phyloP scores from a whole-genome alignment of 805 yeast species.

The Candida parachauliodes region DNA sequence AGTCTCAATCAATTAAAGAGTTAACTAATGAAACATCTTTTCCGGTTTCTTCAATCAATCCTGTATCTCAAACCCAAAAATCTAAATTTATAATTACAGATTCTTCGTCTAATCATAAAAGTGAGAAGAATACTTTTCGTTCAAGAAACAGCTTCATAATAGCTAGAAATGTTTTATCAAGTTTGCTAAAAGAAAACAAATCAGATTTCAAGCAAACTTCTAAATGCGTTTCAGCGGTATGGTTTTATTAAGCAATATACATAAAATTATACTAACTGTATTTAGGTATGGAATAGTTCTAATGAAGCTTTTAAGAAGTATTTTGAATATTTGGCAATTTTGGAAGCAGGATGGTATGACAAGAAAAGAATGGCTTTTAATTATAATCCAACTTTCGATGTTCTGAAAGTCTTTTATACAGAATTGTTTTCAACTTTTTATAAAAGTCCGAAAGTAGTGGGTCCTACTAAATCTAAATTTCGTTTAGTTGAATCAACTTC shows the following conservation, averaged over 20 bases:
- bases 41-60: constrained; percentile 1
- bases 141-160: constrained; percentile 5
- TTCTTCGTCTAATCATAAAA: background rate
- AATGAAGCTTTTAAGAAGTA: background rate
- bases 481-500: background rate
- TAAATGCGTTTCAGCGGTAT: constrained; percentile 3
- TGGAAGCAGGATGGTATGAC: constrained; percentile 1
- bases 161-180: constrained; percentile 1
- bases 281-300: background rate
- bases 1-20: background rate
- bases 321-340: constrained; percentile 3
- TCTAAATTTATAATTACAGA: background rate
- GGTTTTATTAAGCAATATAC: background rate
- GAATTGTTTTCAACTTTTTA: background rate
- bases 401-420: background rate
- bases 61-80: background rate
- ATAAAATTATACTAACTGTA: background rate
- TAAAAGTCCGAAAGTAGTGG: background rate
- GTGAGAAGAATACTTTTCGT: background rate
- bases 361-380: background rate
- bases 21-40: background rate
- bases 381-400: background rate
- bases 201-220: constrained; percentile 1
- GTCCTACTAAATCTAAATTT: background rate
- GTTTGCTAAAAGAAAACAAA: background rate